Conservation (phyloP, 225 moss, liverwort and hornwort species). For the Pseudoscleropodium purum region DNA sequence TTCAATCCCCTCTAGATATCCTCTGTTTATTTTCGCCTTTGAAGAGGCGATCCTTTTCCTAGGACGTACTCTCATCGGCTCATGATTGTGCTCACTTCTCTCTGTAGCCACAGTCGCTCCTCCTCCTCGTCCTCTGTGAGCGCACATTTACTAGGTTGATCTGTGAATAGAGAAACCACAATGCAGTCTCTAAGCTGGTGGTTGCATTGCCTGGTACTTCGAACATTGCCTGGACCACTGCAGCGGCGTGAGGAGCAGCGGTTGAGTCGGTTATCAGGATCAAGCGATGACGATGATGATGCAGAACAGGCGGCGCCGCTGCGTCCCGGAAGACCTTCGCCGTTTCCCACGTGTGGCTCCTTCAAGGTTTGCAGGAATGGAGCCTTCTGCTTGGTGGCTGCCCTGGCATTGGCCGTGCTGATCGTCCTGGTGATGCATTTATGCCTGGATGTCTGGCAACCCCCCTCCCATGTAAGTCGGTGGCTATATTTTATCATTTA, state of each 20-base stretch:
- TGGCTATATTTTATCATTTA: background rate
- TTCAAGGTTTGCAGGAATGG: conserved; percentile 31
- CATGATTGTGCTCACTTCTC: background rate
- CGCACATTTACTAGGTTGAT: conserved; percentile 1
- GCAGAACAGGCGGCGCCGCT: conserved; percentile 21
- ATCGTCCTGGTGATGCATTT: conserved; percentile 20
- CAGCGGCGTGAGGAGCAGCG: conserved; percentile 45
- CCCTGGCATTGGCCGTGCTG: conserved; percentile 12
- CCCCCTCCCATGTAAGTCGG: conserved; percentile 15
- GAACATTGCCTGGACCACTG: conserved; percentile 35
- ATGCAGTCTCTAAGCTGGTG: conserved; percentile 70
- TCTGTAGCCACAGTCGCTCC: background rate
- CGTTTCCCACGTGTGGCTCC: conserved; percentile 14
- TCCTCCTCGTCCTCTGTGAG: background rate
- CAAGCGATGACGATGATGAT: conserved; percentile 2
- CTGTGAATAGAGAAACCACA: background rate
- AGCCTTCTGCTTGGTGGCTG: conserved; percentile 17
- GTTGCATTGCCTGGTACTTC: conserved; percentile 45
- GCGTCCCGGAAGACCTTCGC: conserved; percentile 3
- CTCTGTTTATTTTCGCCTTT: background rate
- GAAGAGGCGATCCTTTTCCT: background rate
- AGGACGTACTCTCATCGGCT: background rate
- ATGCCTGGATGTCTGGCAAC: conserved; percentile 7
- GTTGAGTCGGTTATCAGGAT: conserved; percentile 3
- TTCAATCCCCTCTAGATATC: background rate